phyloP scores from a whole-genome alignment of 1,139 yeast species.

The Kodamaea plutei region DNA sequence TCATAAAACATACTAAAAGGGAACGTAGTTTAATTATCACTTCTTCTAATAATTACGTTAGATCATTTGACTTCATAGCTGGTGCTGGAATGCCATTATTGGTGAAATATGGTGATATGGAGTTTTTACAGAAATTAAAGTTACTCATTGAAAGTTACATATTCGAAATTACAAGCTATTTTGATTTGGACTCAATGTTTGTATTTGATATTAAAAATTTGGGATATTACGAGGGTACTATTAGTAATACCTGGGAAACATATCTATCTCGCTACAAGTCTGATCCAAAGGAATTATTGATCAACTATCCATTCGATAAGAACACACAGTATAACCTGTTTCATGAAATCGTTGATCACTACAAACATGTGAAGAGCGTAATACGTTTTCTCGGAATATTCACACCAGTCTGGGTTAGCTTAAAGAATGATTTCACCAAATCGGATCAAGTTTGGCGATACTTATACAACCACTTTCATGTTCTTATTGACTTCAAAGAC shows the following conservation, averaged over 20 bases:
- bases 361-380: constrained; percentile 6
- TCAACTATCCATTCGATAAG: constrained; percentile 9
- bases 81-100: no score
- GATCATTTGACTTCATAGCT: no score
- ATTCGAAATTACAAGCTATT: constrained; percentile 8
- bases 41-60: constrained; percentile 7
- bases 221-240: constrained; percentile 10
- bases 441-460: constrained; percentile 10
- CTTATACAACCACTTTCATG: constrained; percentile 9
- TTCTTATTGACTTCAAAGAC: constrained; percentile 12
- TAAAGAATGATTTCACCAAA: constrained; percentile 1
- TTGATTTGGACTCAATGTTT: constrained; percentile 8
- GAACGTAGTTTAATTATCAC: constrained; percentile 18
- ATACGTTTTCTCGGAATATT: constrained; percentile 8
- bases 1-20: constrained; percentile 2
- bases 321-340: constrained; percentile 2
- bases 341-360: constrained; percentile 8
- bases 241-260: constrained; percentile 10
- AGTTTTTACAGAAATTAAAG: constrained; percentile 2
- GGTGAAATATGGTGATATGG: constrained; percentile 7
- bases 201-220: constrained; percentile 8
- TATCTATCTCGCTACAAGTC: constrained; percentile 4
- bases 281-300: neutral
- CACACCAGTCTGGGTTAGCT: constrained; percentile 11
- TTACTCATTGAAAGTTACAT: neutral